Evolutionary conservation across 257 asterid genomes (phyloP), one percentile per base, ranked within the genome.

Genomic region (Nicotiana attenuata): DNA sequence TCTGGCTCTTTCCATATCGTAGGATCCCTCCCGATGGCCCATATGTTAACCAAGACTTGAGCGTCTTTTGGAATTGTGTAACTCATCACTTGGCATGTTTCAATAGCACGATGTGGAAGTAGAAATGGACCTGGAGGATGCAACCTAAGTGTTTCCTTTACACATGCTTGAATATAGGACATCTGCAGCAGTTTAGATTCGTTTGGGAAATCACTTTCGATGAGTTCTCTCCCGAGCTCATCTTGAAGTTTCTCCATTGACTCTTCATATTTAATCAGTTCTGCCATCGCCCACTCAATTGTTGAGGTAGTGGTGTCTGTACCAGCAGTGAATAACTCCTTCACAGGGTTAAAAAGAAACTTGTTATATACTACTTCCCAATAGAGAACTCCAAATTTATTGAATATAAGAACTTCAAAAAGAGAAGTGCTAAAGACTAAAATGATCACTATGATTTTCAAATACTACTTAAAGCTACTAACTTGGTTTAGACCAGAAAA

Each of bases 61-160:
- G 91, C 83, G 9, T 82, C 45, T 80, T 84, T 81, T 2, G 92
- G 92, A 33, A 85, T 55, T 14, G 87, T 86, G 59, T 84, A 81
- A 60, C 29, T 76, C 88, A 87, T 86, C 20, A 88, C 77, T 73
- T 52, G 84, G 81, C 90, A 89, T n/a, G 85, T 47, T 59, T 82
- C 84, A 1, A 22, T 35, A 35, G 90, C 92, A 5, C 83, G 83
- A 59, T 81, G 89, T 56, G 88, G 76, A 26, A 89, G 87, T 64
- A 87, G 16, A 3, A 87, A 45, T 13, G 92, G 91, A 2, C 87
- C 90, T 9, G 90, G 92, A 53, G 92, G 91, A 82, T 90, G 94
- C 82, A 89, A 61, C 82, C 92, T 66, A n/a, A 86, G 83, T 15
- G 92, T 85, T 82, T 90, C 92, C 80, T 85, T 86, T 16, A 86